A percentile compares a stretch with the other conserved stretches of the same genome.
phyloP scores from a whole-genome alignment of 225 moss, liverwort and hornwort species.

The Physcomitrellopsis africana region DNA sequence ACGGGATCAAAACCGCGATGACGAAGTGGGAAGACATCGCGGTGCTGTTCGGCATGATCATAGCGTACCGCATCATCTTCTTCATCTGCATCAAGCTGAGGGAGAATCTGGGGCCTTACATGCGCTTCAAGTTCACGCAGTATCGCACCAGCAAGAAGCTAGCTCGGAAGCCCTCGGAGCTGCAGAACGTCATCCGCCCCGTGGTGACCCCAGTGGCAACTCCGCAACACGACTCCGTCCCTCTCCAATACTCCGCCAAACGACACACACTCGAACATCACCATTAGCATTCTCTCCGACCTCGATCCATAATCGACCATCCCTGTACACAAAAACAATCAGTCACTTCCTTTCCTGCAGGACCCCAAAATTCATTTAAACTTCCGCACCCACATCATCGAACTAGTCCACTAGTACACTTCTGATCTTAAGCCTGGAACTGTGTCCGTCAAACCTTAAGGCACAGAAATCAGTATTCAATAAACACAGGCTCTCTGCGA shows the following conservation, averaged over 20 bases:
- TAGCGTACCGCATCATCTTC: conserved; percentile 77
- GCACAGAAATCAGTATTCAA: no score
- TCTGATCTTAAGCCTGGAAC: no score
- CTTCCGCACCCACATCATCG: no score
- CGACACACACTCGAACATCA: conserved; percentile 2
- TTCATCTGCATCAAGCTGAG: conserved; percentile 79
- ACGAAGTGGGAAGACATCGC: conserved; percentile 75
- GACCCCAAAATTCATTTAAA: no score
- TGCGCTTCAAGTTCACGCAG: conserved; percentile 60
- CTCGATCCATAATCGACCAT: no score
- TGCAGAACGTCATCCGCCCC: conserved; percentile 57
- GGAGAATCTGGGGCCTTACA: conserved; percentile 70
- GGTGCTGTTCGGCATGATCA: conserved; percentile 60
- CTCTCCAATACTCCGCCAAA: conserved; percentile 43
- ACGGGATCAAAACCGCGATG: conserved; percentile 51
- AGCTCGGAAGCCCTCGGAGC: conserved; percentile 46
- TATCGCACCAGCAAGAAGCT: conserved; percentile 61
- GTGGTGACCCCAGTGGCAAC: conserved; percentile 41
- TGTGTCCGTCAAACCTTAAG: no score
- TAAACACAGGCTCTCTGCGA: no score
- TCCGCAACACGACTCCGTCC: conserved; percentile 50
- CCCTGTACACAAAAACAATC: no score
- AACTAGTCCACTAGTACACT: no score
- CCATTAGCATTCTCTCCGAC: no score
- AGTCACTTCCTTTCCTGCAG: no score